These are phyloP conservation scores for Erysimum cheiri DNA, from an alignment of 441 rosid species.

Conservation along the genomic window DNA sequence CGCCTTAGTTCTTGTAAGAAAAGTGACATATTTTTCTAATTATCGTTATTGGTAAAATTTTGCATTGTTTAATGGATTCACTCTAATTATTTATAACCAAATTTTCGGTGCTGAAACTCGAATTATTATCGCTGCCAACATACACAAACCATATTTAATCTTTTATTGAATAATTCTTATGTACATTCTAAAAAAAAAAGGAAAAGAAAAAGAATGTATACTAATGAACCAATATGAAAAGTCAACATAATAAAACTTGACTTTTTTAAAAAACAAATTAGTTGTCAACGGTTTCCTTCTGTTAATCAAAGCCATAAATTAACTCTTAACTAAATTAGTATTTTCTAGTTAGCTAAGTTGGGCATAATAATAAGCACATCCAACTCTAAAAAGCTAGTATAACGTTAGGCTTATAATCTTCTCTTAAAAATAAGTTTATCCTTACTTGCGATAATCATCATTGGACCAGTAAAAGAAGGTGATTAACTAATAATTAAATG, in stretches of 20 bases:
- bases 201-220: not conserved
- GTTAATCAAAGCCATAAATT: slow-evolving; percentile 15
- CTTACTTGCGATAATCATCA: slow-evolving; percentile 13
- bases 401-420: slow-evolving; percentile 32
- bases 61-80: not conserved
- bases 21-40: not conserved
- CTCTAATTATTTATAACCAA: not conserved
- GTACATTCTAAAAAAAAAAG: not conserved
- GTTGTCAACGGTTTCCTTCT: slow-evolving; percentile 15
- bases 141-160: not conserved
- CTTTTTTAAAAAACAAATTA: not conserved
- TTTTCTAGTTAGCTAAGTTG: slow-evolving; percentile 21
- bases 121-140: not conserved
- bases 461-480: slow-evolving; percentile 25
- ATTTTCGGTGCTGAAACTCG: not conserved
- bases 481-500: slow-evolving; percentile 21
- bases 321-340: slow-evolving; percentile 10
- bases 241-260: slow-evolving; percentile 2
- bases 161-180: not conserved
- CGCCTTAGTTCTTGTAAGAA: slow-evolving; percentile 20
- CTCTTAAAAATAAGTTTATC: slow-evolving; percentile 8
- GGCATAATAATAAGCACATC: slow-evolving; percentile 15
- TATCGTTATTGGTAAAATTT: not conserved
- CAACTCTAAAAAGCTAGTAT: not conserved
- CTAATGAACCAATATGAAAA: slow-evolving; percentile 17